A percentile compares a stretch with the other conserved stretches of the same genome.
Evolutionary conservation across 192 early-diverging fungal genomes (phyloP).

Genomic region (Coemansia sp.): DNA sequence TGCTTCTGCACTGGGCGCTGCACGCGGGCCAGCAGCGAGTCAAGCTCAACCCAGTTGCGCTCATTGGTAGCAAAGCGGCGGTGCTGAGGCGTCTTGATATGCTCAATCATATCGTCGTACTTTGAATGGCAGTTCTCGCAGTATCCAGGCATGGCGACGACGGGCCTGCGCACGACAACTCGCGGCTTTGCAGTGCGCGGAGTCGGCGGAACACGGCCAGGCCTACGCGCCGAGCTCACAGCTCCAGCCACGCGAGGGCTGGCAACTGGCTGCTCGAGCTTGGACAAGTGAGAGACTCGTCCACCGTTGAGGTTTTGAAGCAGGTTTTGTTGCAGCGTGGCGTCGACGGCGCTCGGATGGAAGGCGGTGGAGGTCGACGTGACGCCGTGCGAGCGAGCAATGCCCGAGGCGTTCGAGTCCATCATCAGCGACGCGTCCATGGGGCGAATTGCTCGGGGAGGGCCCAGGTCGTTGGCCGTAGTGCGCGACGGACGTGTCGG

Average conservation of each 20-base stretch:
- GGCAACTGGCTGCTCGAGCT: slow-evolving; percentile 46
- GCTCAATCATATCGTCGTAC: slow-evolving; percentile 54
- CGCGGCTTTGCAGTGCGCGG: slow-evolving; percentile 49
- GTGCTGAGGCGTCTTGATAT: slow-evolving; percentile 46
- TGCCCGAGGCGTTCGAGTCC: slow-evolving; percentile 56
- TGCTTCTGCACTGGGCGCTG: slow-evolving; percentile 31
- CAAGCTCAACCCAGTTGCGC: slow-evolving; percentile 53
- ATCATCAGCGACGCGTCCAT: slow-evolving; percentile 18
- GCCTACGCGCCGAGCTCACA: not conserved
- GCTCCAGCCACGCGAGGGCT: slow-evolving; percentile 5
- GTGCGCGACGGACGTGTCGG: slow-evolving; percentile 40
- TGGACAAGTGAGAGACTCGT: slow-evolving; percentile 48
- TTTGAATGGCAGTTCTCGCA: slow-evolving; percentile 59
- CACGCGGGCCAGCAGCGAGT: slow-evolving; percentile 34
- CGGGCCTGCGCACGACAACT: slow-evolving; percentile 33
- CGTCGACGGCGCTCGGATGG: slow-evolving; percentile 31
- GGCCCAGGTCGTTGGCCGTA: not conserved
- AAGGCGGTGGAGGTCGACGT: slow-evolving; percentile 54
- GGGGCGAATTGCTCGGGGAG: not conserved
- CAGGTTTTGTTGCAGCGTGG: slow-evolving; percentile 43
- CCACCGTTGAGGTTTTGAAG: slow-evolving; percentile 52
- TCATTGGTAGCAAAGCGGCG: slow-evolving; percentile 49
- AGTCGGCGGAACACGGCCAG: slow-evolving; percentile 28
- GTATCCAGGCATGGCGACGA: slow-evolving; percentile 45
- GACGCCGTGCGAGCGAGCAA: slow-evolving; percentile 28